Evolutionary conservation across 495 filamentous ascomycete species (phyloP), one percentile per base, ranked within the genome.

Genomic region (Aspergillus avenaceus): DNA sequence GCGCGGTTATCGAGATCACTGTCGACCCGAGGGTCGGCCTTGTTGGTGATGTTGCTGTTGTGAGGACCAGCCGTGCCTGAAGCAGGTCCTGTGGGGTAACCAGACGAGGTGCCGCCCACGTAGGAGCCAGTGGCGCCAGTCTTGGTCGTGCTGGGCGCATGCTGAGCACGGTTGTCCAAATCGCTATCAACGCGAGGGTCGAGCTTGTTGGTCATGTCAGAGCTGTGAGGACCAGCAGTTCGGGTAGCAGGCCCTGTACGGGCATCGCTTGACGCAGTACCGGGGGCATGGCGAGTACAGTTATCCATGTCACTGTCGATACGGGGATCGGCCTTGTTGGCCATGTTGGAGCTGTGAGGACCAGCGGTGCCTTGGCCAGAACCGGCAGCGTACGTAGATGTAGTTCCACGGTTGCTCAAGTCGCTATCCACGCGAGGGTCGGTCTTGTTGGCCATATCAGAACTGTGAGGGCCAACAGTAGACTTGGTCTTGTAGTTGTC

Each of bases 401-500:
- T n/a, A n/a, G n/a, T n/a, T n/a, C n/a, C 48, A 38, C 47, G 52
- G 49, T 75, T 66, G 53, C 80, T 77, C n/a, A 53, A 52, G 51
- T 71, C 67, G 22, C 65, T 69, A 51, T 76, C 71, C n/a, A 79
- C 69, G 36, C 74, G 70, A 22, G 80, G 80, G 52, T 84, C 80
- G 21, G 62, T 51, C 51, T 70, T 66, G 63, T 77, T 77, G 34
- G 55, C 66, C 14, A 73, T 40, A 56, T 79, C 73, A 47, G 65
- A 69, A 31, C 58, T 16, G 26, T 76, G 72, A 25, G 72, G 72
- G 11, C 72, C 72, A 8, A 62, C 52, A 43, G 64, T 66, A n/a
- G n/a, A n/a, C n/a, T n/a, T n/a, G n/a, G n/a, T n/a, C n/a, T n/a
- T n/a, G n/a, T n/a, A n/a, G 23, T 28, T 34, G 25, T 31, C 43